phyloP scores from a whole-genome alignment of 371 early-diverging fungal genomes.

The Amoeboaphelidium occidentale region DNA sequence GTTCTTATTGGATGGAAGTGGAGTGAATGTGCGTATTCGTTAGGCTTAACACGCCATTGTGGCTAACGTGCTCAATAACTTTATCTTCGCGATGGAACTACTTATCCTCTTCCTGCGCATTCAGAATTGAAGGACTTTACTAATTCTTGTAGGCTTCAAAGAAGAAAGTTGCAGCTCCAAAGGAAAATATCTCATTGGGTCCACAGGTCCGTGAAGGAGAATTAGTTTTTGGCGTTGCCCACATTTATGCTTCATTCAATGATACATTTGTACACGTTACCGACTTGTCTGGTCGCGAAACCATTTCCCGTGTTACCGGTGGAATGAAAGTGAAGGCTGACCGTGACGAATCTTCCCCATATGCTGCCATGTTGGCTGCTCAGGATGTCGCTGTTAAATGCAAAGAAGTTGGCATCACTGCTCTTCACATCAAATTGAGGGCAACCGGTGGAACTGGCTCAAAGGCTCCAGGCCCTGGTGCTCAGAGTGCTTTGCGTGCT shows the following conservation, averaged over 20 bases:
- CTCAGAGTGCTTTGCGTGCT: conserved; percentile 98
- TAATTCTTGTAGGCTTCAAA: too few species aligned
- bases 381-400: conserved; percentile 98
- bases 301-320: conserved; percentile 97
- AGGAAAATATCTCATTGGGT: conserved; percentile 81
- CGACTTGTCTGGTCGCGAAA: conserved; percentile 99
- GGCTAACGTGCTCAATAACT: too few species aligned
- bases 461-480: conserved; percentile 99
- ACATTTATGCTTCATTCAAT: conserved; percentile 99
- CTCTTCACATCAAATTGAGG: conserved; percentile 98
- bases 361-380: conserved; percentile 99
- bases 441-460: conserved; percentile 99
- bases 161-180: too few species aligned
- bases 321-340: conserved; percentile 99
- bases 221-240: conserved; percentile 98
- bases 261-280: conserved; percentile 99
- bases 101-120: too few species aligned
- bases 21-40: too few species aligned
- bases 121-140: too few species aligned
- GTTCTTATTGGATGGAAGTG: too few species aligned
- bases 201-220: conserved; percentile 95
- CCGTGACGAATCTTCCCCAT: conserved; percentile 99
- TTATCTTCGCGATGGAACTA: too few species aligned
- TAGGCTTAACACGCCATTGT: too few species aligned
- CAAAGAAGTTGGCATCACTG: conserved; percentile 98